Conservation (phyloP, 176 grass and related monocot genomes). For the Luzula sylvatica region DNA sequence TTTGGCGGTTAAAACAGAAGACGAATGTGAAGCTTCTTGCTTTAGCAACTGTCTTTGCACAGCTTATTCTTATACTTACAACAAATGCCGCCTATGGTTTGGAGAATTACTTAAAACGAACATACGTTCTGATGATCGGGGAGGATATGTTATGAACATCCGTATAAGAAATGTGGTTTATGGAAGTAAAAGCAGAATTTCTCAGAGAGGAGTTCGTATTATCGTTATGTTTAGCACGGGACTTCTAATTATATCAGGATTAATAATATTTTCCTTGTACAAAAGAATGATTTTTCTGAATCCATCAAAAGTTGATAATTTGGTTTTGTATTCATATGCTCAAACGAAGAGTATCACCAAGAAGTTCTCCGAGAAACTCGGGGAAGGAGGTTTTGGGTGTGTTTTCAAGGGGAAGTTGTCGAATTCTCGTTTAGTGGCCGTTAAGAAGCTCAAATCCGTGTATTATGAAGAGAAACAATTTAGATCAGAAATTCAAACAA, state of each 20-base stretch:
- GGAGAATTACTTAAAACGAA: slow-evolving; percentile 20
- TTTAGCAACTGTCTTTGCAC: slow-evolving; percentile 33
- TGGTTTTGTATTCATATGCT: slow-evolving; percentile 24
- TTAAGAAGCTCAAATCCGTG: slow-evolving; percentile 33
- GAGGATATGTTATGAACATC: slow-evolving; percentile 11
- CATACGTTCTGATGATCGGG: neutral
- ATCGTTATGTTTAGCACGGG: neutral
- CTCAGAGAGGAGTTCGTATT: slow-evolving; percentile 3
- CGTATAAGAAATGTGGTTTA: neutral
- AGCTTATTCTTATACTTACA: slow-evolving; percentile 17
- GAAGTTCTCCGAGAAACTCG: slow-evolving; percentile 40
- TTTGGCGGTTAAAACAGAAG: slow-evolving; percentile 1
- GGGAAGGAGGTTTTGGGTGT: slow-evolving; percentile 32
- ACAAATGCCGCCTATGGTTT: slow-evolving; percentile 30
- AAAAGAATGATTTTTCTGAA: neutral
- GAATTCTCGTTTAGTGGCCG: slow-evolving; percentile 19
- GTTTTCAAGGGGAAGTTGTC: slow-evolving; percentile 38
- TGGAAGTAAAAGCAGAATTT: slow-evolving; percentile 1
- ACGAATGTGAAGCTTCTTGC: slow-evolving; percentile 29
- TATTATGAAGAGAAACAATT: slow-evolving; percentile 42
- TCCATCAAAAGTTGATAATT: slow-evolving; percentile 15
- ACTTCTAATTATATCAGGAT: neutral
- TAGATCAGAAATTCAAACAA: slow-evolving; percentile 39
- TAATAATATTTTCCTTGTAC: slow-evolving; percentile 20
- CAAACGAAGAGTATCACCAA: slow-evolving; percentile 20